Evolutionary conservation across 139 green algal species (phyloP).

Genomic region (Coccomyxa sp.): DNA sequence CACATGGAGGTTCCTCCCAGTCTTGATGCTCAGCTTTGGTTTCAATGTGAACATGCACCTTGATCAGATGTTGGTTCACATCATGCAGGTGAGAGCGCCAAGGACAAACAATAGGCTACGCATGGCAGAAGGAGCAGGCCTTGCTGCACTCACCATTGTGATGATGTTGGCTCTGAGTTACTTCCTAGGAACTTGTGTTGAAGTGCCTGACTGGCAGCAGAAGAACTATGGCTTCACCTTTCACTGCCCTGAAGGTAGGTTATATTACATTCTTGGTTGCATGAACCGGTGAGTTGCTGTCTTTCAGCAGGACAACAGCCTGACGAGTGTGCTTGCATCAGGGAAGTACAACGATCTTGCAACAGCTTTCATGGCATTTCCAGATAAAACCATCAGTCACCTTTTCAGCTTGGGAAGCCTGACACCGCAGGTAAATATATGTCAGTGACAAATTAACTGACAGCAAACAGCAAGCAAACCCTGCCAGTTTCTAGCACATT

Average conservation of each 20-base stretch:
- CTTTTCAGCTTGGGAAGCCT: constrained; percentile 51
- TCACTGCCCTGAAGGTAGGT: constrained; percentile 1
- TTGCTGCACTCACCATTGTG: constrained; percentile 39
- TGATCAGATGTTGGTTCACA: too few relatives aligned
- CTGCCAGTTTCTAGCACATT: too few relatives aligned
- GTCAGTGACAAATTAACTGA: not conserved
- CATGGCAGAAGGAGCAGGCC: constrained; percentile 36
- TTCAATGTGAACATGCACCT: not conserved
- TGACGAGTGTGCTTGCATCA: not conserved
- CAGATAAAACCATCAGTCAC: constrained; percentile 65
- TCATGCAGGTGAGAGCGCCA: not conserved
- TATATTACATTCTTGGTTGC: not conserved
- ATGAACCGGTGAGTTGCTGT: not conserved
- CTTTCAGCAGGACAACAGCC: not conserved
- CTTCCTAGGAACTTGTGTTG: constrained; percentile 36
- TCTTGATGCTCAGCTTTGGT: too few relatives aligned
- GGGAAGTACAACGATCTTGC: constrained; percentile 80
- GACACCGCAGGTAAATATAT: constrained; percentile 18
- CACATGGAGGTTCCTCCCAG: too few relatives aligned
- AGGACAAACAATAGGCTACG: not conserved
- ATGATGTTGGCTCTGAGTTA: constrained; percentile 20
- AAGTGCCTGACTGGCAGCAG: constrained; percentile 27
- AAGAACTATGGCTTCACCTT: constrained; percentile 30
- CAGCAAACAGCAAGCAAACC: too few relatives aligned
- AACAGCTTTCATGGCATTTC: constrained; percentile 68